phyloP scores from a whole-genome alignment of 1,284 basidiomycete genomes.

The Moesziomyces globuligerus region DNA sequence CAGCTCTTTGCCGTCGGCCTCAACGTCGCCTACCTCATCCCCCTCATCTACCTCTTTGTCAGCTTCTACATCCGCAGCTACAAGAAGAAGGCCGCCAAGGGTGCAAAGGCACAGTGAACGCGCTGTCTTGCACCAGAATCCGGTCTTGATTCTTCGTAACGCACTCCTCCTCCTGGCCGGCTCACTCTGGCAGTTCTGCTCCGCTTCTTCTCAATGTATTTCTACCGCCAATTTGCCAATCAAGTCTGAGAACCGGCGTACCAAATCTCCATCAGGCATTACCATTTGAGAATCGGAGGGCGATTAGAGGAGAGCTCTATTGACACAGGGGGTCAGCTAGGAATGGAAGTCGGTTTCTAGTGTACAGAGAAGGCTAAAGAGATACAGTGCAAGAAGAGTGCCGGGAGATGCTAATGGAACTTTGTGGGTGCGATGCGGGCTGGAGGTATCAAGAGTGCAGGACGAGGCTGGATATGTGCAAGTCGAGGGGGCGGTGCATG shows the following conservation, averaged over 20 bases:
- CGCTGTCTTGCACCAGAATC: too few species aligned
- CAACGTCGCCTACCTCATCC: constrained; percentile 51
- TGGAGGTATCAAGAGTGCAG: not conserved
- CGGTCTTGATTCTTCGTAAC: too few species aligned
- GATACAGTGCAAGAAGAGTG: not conserved
- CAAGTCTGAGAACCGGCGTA: too few species aligned
- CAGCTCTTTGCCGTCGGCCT: constrained; percentile 44
- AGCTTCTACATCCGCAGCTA: constrained; percentile 57
- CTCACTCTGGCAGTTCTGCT: not conserved
- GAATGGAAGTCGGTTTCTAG: not conserved
- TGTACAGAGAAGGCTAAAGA: not conserved
- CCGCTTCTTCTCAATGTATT: not conserved
- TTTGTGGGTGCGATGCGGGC: not conserved
- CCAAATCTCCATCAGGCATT: too few species aligned
- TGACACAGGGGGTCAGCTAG: not conserved
- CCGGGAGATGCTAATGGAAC: not conserved
- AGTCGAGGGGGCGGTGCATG: not conserved
- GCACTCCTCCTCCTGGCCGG: too few species aligned
- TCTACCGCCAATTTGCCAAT: not conserved
- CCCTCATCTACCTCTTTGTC: constrained; percentile 57
- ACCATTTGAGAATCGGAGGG: not conserved
- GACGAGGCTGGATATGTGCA: not conserved
- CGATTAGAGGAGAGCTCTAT: not conserved
- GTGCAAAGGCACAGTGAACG: constrained; percentile 29
- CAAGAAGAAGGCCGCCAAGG: constrained; percentile 44